These are phyloP conservation scores for Apiotrichum sp. DNA, from an alignment of 1,284 basidiomycete species.

Conservation along the genomic window DNA sequence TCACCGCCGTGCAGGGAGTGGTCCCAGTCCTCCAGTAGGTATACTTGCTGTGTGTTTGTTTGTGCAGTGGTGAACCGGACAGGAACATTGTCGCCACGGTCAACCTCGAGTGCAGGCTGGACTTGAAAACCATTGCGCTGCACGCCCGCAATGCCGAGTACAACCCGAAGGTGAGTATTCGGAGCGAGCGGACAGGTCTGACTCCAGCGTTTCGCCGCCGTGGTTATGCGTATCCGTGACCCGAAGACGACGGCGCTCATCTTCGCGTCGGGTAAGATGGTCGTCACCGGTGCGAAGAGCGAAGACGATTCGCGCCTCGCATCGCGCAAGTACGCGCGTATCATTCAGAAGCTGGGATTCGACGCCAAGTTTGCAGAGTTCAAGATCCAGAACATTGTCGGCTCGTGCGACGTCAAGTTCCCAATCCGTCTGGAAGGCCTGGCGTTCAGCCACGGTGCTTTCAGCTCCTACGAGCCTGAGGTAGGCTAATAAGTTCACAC, in stretches of 20 bases:
- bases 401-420: conserved; percentile 98
- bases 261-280: conserved; percentile 99
- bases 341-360: conserved; percentile 99
- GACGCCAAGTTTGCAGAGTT: conserved; percentile 99
- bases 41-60: conserved; percentile 6
- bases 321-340: conserved; percentile 97
- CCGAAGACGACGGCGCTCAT: conserved; percentile 99
- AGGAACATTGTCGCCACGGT: conserved; percentile 98
- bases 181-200: too few species aligned
- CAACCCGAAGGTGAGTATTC: conserved; percentile 86
- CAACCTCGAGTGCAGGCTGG: conserved; percentile 93
- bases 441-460: conserved; percentile 96
- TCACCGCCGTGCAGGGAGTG: conserved; percentile 88
- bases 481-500: conserved; percentile 47
- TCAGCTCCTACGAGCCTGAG: conserved; percentile 96
- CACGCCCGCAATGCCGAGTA: conserved; percentile 99
- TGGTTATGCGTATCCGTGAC: conserved; percentile 99
- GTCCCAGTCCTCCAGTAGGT: conserved; percentile 80
- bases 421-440: conserved; percentile 97
- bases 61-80: neutral
- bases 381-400: conserved; percentile 99
- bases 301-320: conserved; percentile 97
- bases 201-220: conserved; percentile 93
- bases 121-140: conserved; percentile 96
- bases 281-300: conserved; percentile 97